Percentiles rank a stretch among this genome's conserved stretches.
phyloP scores from a whole-genome alignment of 306 rosid genomes.

The Citrullus colocynthis region DNA sequence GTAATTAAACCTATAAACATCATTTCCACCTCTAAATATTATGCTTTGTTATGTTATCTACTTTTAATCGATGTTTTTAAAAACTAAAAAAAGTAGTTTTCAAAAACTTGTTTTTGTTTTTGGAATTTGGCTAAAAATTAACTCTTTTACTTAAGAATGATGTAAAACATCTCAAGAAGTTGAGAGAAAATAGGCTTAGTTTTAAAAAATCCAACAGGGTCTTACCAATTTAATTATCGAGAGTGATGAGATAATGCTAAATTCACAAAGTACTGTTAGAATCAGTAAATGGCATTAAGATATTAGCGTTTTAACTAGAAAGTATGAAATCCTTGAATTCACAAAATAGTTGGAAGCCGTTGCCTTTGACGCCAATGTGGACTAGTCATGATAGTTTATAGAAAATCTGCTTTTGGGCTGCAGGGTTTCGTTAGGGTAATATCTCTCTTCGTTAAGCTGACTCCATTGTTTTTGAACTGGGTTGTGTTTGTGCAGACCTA shows the following conservation, averaged over 20 bases:
- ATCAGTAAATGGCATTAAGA: neutral
- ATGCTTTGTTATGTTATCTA: no score
- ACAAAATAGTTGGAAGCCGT: neutral
- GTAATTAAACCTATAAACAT: no score
- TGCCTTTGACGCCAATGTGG: neutral
- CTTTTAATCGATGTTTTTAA: no score
- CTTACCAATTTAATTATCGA: neutral
- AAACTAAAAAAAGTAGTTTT: no score
- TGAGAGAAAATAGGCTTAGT: no score
- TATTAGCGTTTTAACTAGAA: neutral
- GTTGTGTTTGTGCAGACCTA: constrained; percentile 50
- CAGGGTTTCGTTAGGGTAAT: neutral
- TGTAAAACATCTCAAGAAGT: no score
- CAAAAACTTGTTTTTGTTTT: no score
- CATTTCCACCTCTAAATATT: no score
- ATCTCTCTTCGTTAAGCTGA: neutral
- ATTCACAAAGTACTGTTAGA: neutral
- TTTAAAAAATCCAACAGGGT: no score
- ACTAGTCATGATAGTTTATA: neutral
- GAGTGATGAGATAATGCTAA: neutral
- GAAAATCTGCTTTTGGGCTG: neutral
- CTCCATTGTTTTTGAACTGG: neutral
- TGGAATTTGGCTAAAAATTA: no score
- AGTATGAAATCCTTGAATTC: neutral
- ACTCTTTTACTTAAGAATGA: no score